Evolutionary conservation across 148 eudicot species (phyloP), one percentile per base, ranked within the genome.

Genomic region (Tetragonia tetragonoides): DNA sequence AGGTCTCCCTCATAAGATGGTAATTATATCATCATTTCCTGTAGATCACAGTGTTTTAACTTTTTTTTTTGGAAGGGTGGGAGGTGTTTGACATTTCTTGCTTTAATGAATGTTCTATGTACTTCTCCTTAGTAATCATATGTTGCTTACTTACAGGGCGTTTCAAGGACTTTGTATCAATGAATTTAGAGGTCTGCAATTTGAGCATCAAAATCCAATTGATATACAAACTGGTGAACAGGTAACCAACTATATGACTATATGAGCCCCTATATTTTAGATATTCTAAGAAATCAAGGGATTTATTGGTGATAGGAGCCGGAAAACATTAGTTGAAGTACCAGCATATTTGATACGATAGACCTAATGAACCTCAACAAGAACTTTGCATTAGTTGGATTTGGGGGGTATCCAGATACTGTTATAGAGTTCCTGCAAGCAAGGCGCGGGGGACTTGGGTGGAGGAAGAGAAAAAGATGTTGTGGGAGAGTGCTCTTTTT

Each of bases 101-200:
- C 0, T 20, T 42, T 42, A 40, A 1, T 40, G 18, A 3, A n/a
- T 21, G 77, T 71, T n/a, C 18, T 28, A 37, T 64, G 49, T 57
- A 46, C 38, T 17, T 72, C 75, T 57, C 64, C 39, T 39, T 28
- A 68, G 49, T 20, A 54, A 23, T 68, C 5, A 28, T 28, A 76
- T 60, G 70, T 23, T 63, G 10, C 54, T 73, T 73, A 46, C 65
- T 81, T 77, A 62, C 83, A 95, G 99, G 99, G 99, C 97, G 53
- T 95, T 93, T 85, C 93, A 95, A 89, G 99, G 99, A 83, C 94
- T 95, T 75, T 95, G 97, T 89, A 95, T 95, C 80, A 95, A 93
- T 78, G 99, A 95, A 84, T 93, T 95, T 75, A 87, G 80, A 67
- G 99, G 95, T 74, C 95, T 95, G 74, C 81, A 91, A 69, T 95